A percentile compares a stretch with the other conserved stretches of the same genome.
Conservation (phyloP, 768 basidiomycete species). For the Xerocomellus amylosporus region DNA sequence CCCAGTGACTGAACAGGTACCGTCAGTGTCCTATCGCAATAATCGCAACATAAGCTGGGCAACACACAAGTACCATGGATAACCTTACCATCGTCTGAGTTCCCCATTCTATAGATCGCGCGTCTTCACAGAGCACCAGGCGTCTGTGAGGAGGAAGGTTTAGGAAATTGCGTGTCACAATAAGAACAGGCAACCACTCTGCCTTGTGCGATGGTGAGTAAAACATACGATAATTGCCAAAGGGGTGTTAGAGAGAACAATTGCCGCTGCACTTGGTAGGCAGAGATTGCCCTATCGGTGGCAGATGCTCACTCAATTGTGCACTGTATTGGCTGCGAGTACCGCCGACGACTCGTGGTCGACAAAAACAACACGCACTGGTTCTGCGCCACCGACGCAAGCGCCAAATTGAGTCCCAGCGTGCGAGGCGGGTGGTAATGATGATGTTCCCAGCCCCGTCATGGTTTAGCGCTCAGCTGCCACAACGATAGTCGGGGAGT, state of each 20-base stretch:
- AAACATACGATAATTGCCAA: constrained; percentile 28
- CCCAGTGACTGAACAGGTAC: neutral
- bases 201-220: constrained; percentile 18
- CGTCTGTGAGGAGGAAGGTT: neutral
- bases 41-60: neutral
- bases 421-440: too few species aligned
- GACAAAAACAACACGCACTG: neutral
- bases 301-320: neutral
- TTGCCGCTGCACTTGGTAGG: constrained; percentile 25
- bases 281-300: constrained; percentile 8
- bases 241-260: constrained; percentile 15
- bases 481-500: neutral
- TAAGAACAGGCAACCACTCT: constrained; percentile 12
- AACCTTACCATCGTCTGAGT: constrained; percentile 7
- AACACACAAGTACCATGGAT: neutral
- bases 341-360: neutral
- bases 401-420: neutral
- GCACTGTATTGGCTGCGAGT: neutral
- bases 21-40: neutral
- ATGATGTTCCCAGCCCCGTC: neutral
- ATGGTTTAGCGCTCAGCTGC: neutral
- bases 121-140: constrained; percentile 11
- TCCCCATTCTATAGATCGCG: neutral
- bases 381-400: neutral
- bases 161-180: too few species aligned